These are phyloP conservation scores for Tulasnella calospora DNA, from an alignment of 768 basidiomycete genomes.

Conservation along the genomic window DNA sequence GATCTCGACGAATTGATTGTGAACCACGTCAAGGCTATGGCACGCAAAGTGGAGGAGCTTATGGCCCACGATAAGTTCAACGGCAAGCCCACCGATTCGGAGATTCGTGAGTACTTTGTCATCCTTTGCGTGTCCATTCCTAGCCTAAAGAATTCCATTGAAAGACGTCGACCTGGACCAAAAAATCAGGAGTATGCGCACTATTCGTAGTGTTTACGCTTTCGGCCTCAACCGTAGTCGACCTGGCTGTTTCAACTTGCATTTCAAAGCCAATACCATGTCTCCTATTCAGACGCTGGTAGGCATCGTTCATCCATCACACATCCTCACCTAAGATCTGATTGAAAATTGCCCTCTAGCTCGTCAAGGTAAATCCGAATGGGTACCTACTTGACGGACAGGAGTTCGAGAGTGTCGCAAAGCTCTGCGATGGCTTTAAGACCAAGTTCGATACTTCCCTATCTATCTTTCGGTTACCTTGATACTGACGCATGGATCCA, in stretches of 20 bases:
- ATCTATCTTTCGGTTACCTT: neutral
- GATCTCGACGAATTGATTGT: conserved; percentile 97
- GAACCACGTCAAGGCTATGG: conserved; percentile 92
- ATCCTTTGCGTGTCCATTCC: neutral
- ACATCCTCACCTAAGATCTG: neutral
- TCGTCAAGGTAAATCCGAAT: conserved; percentile 79
- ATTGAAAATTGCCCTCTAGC: conserved; percentile 43
- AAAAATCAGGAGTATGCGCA: conserved; percentile 78
- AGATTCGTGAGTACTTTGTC: conserved; percentile 68
- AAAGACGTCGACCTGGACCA: conserved; percentile 83
- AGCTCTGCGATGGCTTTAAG: conserved; percentile 97
- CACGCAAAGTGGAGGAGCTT: conserved; percentile 86
- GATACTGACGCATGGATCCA: neutral
- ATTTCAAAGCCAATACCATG: conserved; percentile 89
- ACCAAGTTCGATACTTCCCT: conserved; percentile 49
- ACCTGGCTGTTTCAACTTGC: conserved; percentile 90
- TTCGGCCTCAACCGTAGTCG: conserved; percentile 85
- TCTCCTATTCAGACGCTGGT: conserved; percentile 91
- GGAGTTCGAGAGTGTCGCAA: conserved; percentile 82
- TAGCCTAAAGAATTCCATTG: conserved; percentile 21
- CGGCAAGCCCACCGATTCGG: conserved; percentile 73
- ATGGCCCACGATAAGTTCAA: conserved; percentile 93
- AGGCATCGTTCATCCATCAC: conserved; percentile 33
- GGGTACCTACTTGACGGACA: conserved; percentile 89
- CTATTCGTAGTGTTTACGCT: conserved; percentile 90